Base-by-base conservation (phyloP, 768 basidiomycete genomes). In the Coprinellus micaceus region DNA sequence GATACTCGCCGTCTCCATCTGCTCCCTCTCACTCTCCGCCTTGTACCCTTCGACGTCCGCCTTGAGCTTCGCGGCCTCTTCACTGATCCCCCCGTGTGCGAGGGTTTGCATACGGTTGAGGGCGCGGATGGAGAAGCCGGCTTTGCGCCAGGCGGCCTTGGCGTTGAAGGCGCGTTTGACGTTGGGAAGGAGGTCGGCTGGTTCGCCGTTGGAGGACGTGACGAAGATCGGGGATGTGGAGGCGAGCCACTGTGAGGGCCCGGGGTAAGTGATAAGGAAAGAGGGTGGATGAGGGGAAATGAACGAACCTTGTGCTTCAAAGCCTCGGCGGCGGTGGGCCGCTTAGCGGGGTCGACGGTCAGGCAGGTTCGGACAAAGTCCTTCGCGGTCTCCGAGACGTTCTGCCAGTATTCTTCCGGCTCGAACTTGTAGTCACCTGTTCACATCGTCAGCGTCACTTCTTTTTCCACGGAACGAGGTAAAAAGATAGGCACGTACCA, bases 151-250 rank as follows among this genome's bases (percentile, higher is more conserved):
- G 17, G 91, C 84, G 72, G 82, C 83, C 75, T 82, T 90, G 29
- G 92, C 94, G 67, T 97, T 84, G 74, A 97, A 94, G 28, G 84
- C 87, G 72, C 84, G 90, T 79, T 86, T 91, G 71, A 98, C 88
- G 44, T 89, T 82, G 26, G 96, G 95, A 63, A 98, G 73, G 64
- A 98, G 77, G 74, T 97, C 86, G 22, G 81, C 82, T 25, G 86
- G 84, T 43, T 75, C 76, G 45, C 88, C 89, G 50, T 74, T 76
- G 33, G 78, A 71, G 54, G 81, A 80, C 63, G 80, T 72, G 33
- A 91, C 89, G 69, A 82, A 90, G 74, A 91, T 84, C 21, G 86
- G 85, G 56, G 77, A 67, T 41, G 80, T 78, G 51, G 81, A 80
- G 29, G 86, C 82, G 52, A 99, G 80, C 92, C 92, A 94, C 71